phyloP scores from a whole-genome alignment of 345 rosid genomes.

The Populus euphratica region DNA sequence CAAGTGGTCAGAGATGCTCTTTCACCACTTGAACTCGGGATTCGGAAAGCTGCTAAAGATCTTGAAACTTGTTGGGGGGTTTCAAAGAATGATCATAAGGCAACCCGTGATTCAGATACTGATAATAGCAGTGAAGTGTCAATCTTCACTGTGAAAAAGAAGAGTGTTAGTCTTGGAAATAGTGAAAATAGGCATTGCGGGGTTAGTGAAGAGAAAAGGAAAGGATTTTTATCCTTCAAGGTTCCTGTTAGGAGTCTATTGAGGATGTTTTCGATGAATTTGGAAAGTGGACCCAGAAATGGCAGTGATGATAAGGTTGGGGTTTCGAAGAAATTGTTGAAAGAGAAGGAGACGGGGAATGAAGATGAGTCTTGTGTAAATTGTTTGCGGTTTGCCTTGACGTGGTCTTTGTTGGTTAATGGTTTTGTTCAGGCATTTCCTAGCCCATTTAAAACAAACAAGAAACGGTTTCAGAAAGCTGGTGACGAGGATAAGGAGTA shows the following conservation, averaged over 20 bases:
- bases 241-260: constrained; percentile 49
- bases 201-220: constrained; percentile 53
- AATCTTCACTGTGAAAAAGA: constrained; percentile 35
- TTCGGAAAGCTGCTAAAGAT: constrained; percentile 64
- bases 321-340: constrained; percentile 28
- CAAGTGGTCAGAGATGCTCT: constrained; percentile 66
- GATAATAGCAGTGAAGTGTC: constrained; percentile 19
- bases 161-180: constrained; percentile 16
- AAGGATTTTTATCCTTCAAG: constrained; percentile 46
- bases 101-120: constrained; percentile 24
- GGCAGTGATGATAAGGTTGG: constrained; percentile 23
- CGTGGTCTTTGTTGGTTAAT: constrained; percentile 70
- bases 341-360: constrained; percentile 35
- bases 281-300: constrained; percentile 21
- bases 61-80: constrained; percentile 56
- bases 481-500: constrained; percentile 37
- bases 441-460: constrained; percentile 47
- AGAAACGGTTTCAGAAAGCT: constrained; percentile 45
- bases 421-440: constrained; percentile 68
- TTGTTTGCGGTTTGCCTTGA: constrained; percentile 70
- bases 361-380: constrained; percentile 57
- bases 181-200: constrained; percentile 23
- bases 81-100: constrained; percentile 29
- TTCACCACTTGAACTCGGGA: constrained; percentile 57
- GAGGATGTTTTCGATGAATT: constrained; percentile 47